These are phyloP conservation scores for Quercus bicolor DNA, from an alignment of 306 rosid genomes.

Conservation along the genomic window DNA sequence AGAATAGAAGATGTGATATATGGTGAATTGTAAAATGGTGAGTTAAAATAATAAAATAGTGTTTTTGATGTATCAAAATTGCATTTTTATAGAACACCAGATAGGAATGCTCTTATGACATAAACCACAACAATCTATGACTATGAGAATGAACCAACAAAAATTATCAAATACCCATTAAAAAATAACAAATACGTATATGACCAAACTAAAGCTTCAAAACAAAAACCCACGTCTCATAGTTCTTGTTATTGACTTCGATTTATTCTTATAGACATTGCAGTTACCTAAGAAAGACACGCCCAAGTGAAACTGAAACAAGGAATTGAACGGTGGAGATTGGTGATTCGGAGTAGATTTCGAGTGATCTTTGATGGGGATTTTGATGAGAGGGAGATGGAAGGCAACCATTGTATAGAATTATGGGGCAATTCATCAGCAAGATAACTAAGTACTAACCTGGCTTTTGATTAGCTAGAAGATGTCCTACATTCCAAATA, in stretches of 20 bases:
- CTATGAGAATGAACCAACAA: not conserved
- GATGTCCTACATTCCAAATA: no score
- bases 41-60: no score
- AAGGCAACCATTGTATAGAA: not conserved
- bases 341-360: not conserved
- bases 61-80: no score
- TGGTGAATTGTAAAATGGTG: no score
- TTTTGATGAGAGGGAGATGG: not conserved
- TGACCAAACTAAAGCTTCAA: not conserved
- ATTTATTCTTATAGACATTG: not conserved
- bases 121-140: no score
- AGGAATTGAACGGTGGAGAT: not conserved
- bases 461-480: no score
- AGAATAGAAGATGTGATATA: no score
- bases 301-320: not conserved
- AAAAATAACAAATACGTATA: not conserved
- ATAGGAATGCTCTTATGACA: no score
- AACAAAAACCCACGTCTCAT: not conserved
- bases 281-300: constrained; percentile 7
- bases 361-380: not conserved
- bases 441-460: no score
- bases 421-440: no score
- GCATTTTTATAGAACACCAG: no score
- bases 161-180: not conserved
- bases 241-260: not conserved